A percentile compares a stretch with the other conserved stretches of the same genome.
Conservation (phyloP, 306 rosid species). For the Sesbania bispinosa region DNA sequence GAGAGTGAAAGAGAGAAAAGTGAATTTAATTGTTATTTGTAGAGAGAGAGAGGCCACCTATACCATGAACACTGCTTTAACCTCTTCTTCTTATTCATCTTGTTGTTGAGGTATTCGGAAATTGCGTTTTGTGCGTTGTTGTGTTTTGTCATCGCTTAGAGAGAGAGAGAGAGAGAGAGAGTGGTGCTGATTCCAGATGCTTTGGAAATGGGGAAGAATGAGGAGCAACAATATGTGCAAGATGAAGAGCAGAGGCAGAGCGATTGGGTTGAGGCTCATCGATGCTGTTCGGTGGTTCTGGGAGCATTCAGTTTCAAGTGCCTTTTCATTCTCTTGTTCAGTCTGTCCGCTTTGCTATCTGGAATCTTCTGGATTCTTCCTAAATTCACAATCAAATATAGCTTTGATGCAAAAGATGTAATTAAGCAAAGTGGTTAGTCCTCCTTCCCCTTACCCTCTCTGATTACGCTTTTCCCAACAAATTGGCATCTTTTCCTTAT, state of each 20-base stretch:
- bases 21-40: constrained; percentile 13
- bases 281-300: constrained; percentile 36
- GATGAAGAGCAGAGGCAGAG: constrained; percentile 18
- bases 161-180: constrained; percentile 21
- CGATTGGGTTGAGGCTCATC: not conserved
- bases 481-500: not conserved
- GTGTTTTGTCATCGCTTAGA: not conserved
- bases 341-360: constrained; percentile 55
- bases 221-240: constrained; percentile 24
- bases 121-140: not conserved
- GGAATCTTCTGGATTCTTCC: constrained; percentile 89
- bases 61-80: constrained; percentile 32
- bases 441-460: not conserved
- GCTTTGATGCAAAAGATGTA: constrained; percentile 60
- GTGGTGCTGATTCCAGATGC: constrained; percentile 38
- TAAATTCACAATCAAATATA: not conserved
- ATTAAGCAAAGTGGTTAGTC: constrained; percentile 64
- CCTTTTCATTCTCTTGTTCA: constrained; percentile 54
- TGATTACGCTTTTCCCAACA: not conserved
- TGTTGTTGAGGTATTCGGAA: not conserved
- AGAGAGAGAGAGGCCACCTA: constrained; percentile 23
- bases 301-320: constrained; percentile 64
- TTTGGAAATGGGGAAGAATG: constrained; percentile 46
- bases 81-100: not conserved
- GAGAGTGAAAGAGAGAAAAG: constrained; percentile 2